Conservation (phyloP, 495 filamentous ascomycete species). For the Penicillium simplicissimum region DNA sequence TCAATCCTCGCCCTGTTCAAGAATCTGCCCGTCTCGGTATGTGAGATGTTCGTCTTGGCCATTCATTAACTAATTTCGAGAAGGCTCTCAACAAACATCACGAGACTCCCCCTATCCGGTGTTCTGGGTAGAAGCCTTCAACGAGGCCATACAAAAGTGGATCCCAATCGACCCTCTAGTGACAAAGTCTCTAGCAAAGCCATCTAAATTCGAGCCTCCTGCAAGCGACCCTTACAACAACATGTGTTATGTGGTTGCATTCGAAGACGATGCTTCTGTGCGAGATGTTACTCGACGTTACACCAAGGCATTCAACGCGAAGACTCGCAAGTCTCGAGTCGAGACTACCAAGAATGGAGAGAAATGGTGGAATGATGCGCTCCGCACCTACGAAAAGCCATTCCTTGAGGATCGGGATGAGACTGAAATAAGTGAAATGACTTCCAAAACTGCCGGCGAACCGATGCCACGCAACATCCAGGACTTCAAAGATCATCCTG, state of each 20-base stretch:
- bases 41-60: background rate
- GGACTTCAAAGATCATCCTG: constrained; percentile 91
- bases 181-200: constrained; percentile 71
- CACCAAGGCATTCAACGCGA: constrained; percentile 79
- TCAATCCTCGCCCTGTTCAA: constrained; percentile 29
- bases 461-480: constrained; percentile 86
- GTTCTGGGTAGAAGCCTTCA: constrained; percentile 93
- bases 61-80: constrained; percentile 4
- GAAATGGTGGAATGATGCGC: constrained; percentile 68
- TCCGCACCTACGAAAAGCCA: constrained; percentile 61
- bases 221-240: constrained; percentile 67
- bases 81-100: constrained; percentile 24
- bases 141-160: constrained; percentile 85
- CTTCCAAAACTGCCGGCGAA: constrained; percentile 67
- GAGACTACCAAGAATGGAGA: constrained; percentile 66
- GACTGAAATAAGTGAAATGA: constrained; percentile 76
- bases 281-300: constrained; percentile 83
- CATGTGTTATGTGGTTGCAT: constrained; percentile 83
- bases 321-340: constrained; percentile 75
- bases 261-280: constrained; percentile 73
- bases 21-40: constrained; percentile 14
- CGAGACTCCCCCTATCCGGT: constrained; percentile 68
- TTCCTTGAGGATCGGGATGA: constrained; percentile 68
- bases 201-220: constrained; percentile 78
- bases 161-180: constrained; percentile 83